Evolutionary conservation across 352 stramenopile genomes (phyloP), one percentile per base, ranked within the genome.

Genomic region (Peronospora destructor): DNA sequence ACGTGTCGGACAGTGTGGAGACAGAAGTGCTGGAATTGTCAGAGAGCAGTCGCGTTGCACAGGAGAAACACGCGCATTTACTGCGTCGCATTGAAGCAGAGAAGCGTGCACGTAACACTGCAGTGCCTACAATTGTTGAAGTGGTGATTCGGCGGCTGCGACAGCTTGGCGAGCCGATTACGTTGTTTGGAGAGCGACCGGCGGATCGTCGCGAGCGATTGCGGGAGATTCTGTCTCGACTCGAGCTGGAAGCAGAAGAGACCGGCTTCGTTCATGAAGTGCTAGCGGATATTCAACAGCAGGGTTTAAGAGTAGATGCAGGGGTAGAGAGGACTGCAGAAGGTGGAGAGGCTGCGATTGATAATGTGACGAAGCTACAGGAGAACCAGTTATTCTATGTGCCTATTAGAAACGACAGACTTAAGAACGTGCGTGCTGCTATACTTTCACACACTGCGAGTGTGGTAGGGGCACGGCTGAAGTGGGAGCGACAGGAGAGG

Each of bases 131-230:
- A 3, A 84, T 86, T 29, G 76, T 89, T 1, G 71, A 93, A 11
- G 84, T 98, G 49, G 91, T 99, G 14, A 83, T 95, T 19, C 60
- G 74, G 29, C 73, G 81, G 9, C 69, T 99, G 45, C 91, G 95
- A 14, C 66, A 84, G 56, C 63, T 97, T 33, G 84, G 91, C 4
- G 72, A 97, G 28, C 95, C 95, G 13, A 82, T 98, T 23, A 95
- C 91, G 54, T 72, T 98, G 10, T 99, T 98, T 67, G 95, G 94
- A 19, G 96, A 99, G 62, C 84, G 95, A 30, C 79, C 90, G 8
- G 94, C 91, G 2, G 94, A 98, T 65, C 86, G 97, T 16, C 86
- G 95, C 25, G 85, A 97, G 61, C 88, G 95, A 28, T 66, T 99
- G 50, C 83, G 91, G 10, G 75, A 95, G 54, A 73, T 95, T 45